These are phyloP conservation scores for Phoma sp. DNA, from an alignment of 2,329 filamentous ascomycete species.

Conservation along the genomic window DNA sequence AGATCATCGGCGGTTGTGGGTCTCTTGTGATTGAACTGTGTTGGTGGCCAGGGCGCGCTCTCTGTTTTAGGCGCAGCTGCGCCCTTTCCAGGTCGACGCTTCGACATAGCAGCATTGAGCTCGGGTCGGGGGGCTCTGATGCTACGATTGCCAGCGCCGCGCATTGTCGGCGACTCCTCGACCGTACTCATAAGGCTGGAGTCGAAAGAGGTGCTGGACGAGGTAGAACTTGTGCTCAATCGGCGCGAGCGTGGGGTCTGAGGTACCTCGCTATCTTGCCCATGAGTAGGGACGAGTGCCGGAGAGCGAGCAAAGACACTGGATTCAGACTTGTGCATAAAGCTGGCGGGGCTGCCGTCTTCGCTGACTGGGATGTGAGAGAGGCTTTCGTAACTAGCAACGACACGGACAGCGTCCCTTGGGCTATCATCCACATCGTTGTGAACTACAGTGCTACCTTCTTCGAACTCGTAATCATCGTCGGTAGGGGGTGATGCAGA, in stretches of 20 bases:
- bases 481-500: conserved; percentile 16
- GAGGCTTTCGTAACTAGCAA: conserved; percentile 8
- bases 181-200: conserved; percentile 40
- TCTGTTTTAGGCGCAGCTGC: conserved; percentile 49
- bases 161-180: conserved; percentile 47
- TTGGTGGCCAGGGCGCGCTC: conserved; percentile 44
- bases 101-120: conserved; percentile 53
- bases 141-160: conserved; percentile 34
- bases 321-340: conserved; percentile 4
- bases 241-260: conserved; percentile 42
- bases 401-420: conserved; percentile 2
- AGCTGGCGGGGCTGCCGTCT: conserved; percentile 5
- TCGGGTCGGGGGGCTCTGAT: conserved; percentile 45
- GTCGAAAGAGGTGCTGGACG: conserved; percentile 38
- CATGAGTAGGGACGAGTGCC: conserved; percentile 28
- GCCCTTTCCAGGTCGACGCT: conserved; percentile 41
- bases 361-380: conserved; percentile 2
- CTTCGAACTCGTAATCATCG: conserved; percentile 43
- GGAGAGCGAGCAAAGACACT: conserved; percentile 24
- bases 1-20: conserved; percentile 63
- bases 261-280: conserved; percentile 28
- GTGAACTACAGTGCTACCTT: conserved; percentile 45
- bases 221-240: conserved; percentile 39
- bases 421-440: conserved; percentile 29
- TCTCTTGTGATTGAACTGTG: conserved; percentile 40